Evolutionary conservation across 2,329 filamentous ascomycete genomes (phyloP).

Genomic region (Salinomyces thailandicus): DNA sequence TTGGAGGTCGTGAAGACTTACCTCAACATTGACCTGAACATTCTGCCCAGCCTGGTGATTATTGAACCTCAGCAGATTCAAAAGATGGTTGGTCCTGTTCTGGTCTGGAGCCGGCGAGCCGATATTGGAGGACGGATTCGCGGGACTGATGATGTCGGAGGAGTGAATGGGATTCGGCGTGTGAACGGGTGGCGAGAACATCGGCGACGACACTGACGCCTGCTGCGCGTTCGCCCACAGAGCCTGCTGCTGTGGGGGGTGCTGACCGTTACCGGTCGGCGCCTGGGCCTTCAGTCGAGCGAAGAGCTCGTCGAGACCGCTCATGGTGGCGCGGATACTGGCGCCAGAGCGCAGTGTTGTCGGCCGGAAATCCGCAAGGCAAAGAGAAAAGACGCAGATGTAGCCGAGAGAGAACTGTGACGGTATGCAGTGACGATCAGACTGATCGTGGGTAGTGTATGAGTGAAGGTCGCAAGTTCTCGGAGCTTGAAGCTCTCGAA

Average conservation of each 20-base stretch:
- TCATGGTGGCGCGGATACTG: constrained; percentile 1
- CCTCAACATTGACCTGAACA: constrained; percentile 16
- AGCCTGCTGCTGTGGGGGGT: constrained; percentile 1
- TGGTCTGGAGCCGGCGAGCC: constrained; percentile 32
- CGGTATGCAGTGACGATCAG: no score
- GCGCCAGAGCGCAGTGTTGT: not conserved
- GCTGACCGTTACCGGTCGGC: not conserved
- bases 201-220: constrained; percentile 45
- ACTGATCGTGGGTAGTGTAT: no score
- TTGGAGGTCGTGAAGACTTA: no score
- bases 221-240: constrained; percentile 10
- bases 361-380: no score
- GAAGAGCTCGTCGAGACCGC: constrained; percentile 13
- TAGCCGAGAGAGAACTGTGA: no score
- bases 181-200: constrained; percentile 45
- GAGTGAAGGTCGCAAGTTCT: no score
- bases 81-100: constrained; percentile 38
- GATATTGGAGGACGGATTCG: constrained; percentile 31
- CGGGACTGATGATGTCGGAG: constrained; percentile 50
- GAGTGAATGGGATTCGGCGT: constrained; percentile 47
- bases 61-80: constrained; percentile 57
- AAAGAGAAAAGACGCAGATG: no score
- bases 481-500: no score
- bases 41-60: constrained; percentile 23
- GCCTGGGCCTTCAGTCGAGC: constrained; percentile 8